Conservation (phyloP, 129 eudicot species). For the Chrysanthemum seticuspe region DNA sequence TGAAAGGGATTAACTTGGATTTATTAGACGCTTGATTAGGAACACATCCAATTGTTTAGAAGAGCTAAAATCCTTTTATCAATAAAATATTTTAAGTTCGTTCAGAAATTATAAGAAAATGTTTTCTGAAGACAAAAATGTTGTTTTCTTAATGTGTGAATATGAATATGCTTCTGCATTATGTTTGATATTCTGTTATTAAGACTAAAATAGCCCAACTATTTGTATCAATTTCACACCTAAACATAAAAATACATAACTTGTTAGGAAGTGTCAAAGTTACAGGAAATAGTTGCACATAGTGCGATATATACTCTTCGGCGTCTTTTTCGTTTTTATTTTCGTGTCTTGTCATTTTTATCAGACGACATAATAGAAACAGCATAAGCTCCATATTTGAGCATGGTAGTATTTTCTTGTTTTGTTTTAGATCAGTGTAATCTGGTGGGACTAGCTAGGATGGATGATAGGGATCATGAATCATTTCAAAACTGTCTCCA, state of each 20-base stretch:
- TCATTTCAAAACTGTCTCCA: constrained; percentile 16
- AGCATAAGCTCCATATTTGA: background rate
- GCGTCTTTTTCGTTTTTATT: too few relatives aligned
- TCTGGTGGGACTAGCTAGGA: too few relatives aligned
- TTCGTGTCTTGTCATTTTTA: background rate
- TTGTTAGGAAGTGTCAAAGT: background rate
- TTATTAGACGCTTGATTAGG: constrained; percentile 20
- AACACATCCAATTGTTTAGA: constrained; percentile 12
- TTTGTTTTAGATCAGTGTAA: background rate
- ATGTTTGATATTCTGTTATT: background rate
- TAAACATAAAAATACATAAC: background rate
- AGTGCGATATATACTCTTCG: background rate
- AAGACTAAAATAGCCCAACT: background rate
- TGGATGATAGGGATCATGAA: background rate
- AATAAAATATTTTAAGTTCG: background rate
- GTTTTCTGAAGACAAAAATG: constrained; percentile 6
- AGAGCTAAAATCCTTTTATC: background rate
- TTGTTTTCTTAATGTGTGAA: constrained; percentile 29
- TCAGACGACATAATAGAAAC: background rate
- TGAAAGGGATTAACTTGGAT: constrained; percentile 28
- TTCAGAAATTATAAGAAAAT: background rate
- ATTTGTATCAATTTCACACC: background rate
- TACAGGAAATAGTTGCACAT: background rate
- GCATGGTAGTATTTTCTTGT: background rate
- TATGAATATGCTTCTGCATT: constrained; percentile 27